phyloP scores from a whole-genome alignment of 768 basidiomycete genomes.

The Suillus clintonianus region DNA sequence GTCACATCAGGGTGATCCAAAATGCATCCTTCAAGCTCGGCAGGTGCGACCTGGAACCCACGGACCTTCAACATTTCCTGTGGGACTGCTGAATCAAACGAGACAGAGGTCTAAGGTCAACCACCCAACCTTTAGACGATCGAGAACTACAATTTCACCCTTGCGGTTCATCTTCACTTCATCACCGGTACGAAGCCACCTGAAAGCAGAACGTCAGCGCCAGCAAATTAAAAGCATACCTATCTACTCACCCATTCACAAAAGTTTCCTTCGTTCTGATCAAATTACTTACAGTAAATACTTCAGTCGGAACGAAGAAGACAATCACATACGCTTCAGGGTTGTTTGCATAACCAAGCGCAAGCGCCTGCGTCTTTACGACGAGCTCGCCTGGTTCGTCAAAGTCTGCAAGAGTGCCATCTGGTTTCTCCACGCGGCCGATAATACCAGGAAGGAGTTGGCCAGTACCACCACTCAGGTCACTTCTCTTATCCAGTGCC shows the following conservation, averaged over 20 bases:
- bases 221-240: not conserved
- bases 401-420: constrained; percentile 55
- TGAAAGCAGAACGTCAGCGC: constrained; percentile 18
- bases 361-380: constrained; percentile 60
- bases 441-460: constrained; percentile 57
- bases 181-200: constrained; percentile 72
- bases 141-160: constrained; percentile 67
- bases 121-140: constrained; percentile 64
- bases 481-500: constrained; percentile 44
- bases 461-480: constrained; percentile 57
- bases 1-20: constrained; percentile 60
- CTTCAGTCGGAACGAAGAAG: constrained; percentile 1
- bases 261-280: constrained; percentile 65
- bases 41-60: constrained; percentile 60
- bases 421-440: constrained; percentile 57
- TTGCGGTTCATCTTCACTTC: constrained; percentile 66
- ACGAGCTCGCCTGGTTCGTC: constrained; percentile 66
- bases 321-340: constrained; percentile 52
- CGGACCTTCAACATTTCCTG: constrained; percentile 75
- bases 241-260: constrained; percentile 41
- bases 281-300: constrained; percentile 14
- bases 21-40: constrained; percentile 67
- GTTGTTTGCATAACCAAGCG: constrained; percentile 60
- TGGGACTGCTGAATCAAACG: not conserved
- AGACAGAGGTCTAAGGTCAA: not conserved